A percentile compares a stretch with the other conserved stretches of the same genome.
Conservation (phyloP, 2,329 filamentous ascomycete species). For the Mycogone perniciosa region DNA sequence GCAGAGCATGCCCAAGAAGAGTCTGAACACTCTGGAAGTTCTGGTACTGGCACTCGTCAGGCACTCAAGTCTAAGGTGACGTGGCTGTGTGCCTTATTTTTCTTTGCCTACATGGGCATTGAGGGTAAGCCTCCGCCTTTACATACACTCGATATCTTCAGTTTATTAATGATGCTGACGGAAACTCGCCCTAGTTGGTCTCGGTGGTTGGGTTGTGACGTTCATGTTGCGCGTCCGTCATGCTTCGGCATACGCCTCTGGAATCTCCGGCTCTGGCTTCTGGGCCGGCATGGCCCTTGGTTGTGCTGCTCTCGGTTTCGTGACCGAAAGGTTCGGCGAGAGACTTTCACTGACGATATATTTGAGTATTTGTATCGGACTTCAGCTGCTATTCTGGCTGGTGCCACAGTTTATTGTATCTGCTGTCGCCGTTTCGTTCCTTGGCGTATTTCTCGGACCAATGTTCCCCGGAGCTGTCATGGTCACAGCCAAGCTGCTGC, state of each 20-base stretch:
- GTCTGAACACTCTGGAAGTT: slow-evolving; percentile 10
- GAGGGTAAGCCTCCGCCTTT: slow-evolving; percentile 42
- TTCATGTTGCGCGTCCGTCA: slow-evolving; percentile 70
- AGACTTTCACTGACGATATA: slow-evolving; percentile 55
- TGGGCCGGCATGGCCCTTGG: slow-evolving; percentile 74
- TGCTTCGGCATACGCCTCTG: slow-evolving; percentile 59
- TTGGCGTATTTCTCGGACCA: slow-evolving; percentile 71
- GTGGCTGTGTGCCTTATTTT: slow-evolving; percentile 61
- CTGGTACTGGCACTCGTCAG: slow-evolving; percentile 29
- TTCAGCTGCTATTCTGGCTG: slow-evolving; percentile 53
- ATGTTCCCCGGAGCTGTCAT: slow-evolving; percentile 67
- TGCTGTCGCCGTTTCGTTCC: slow-evolving; percentile 57
- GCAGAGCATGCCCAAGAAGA: slow-evolving; percentile 26
- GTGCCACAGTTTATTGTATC: slow-evolving; percentile 55
- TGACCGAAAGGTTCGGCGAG: slow-evolving; percentile 63
- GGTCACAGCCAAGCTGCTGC: slow-evolving; percentile 64
- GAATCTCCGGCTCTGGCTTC: slow-evolving; percentile 67
- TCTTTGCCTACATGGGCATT: slow-evolving; percentile 66
- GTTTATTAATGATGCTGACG: background rate
- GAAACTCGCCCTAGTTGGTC: slow-evolving; percentile 37
- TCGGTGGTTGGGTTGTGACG: slow-evolving; percentile 73
- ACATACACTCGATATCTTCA: too few relatives aligned
- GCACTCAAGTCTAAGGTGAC: slow-evolving; percentile 47
- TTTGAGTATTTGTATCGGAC: slow-evolving; percentile 50
- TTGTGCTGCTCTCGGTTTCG: slow-evolving; percentile 59